A percentile compares a stretch with the other conserved stretches of the same genome.
These are phyloP conservation scores for Haplographium delicatum DNA, from an alignment of 495 filamentous ascomycete species.

Conservation along the genomic window DNA sequence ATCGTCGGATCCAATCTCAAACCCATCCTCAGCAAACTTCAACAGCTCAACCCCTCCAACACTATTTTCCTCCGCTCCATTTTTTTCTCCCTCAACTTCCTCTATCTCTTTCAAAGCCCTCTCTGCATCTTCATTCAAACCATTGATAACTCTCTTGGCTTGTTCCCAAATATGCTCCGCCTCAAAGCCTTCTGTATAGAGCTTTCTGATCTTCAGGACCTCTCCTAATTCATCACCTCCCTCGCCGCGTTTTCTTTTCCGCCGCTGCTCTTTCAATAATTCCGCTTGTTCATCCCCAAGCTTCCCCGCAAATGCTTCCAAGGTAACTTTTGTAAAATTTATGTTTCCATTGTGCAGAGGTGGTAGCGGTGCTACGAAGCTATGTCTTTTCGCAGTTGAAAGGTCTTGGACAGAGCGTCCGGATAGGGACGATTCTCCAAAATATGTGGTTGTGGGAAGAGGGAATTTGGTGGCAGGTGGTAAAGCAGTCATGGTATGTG, in stretches of 20 bases:
- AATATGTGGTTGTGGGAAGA: slow-evolving; percentile 30
- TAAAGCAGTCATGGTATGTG: slow-evolving; percentile 44
- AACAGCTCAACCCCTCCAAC: slow-evolving; percentile 28
- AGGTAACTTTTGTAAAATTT: slow-evolving; percentile 63
- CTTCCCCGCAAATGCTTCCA: slow-evolving; percentile 69
- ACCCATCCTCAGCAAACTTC: slow-evolving; percentile 42
- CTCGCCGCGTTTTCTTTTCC: slow-evolving; percentile 59
- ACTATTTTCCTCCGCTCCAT: slow-evolving; percentile 9
- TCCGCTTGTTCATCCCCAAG: slow-evolving; percentile 60
- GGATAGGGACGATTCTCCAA: slow-evolving; percentile 4
- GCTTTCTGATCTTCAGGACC: slow-evolving; percentile 62
- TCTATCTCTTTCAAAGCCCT: slow-evolving; percentile 38
- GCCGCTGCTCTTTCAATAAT: slow-evolving; percentile 49
- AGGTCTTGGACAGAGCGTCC: slow-evolving; percentile 24
- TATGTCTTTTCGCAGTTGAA: slow-evolving; percentile 43
- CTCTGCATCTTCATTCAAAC: slow-evolving; percentile 46
- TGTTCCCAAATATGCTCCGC: slow-evolving; percentile 93
- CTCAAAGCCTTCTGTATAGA: slow-evolving; percentile 85
- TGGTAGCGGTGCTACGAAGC: slow-evolving; percentile 64
- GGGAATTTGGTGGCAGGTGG: slow-evolving; percentile 28
- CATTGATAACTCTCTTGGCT: slow-evolving; percentile 69
- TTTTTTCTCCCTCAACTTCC: slow-evolving; percentile 25
- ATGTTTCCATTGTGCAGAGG: slow-evolving; percentile 60
- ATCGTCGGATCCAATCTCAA: slow-evolving; percentile 38
- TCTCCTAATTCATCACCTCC: slow-evolving; percentile 29